Conservation (phyloP, 139 green algal genomes). For the Parachlorella kessleri region DNA sequence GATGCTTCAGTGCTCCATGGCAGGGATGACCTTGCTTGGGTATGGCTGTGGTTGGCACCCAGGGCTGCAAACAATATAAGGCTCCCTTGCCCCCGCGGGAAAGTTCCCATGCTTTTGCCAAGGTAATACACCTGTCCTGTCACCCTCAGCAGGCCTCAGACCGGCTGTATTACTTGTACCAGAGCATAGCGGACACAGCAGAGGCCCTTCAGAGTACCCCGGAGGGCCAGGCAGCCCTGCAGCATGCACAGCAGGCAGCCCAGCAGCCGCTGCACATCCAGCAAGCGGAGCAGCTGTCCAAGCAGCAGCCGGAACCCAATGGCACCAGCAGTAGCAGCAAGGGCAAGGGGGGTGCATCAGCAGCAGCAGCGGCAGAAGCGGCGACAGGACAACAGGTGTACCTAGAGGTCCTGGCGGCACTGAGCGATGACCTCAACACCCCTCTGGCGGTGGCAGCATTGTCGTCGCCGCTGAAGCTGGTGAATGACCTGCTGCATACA, state of each 20-base stretch:
- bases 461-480: conserved; percentile 76
- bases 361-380: background rate
- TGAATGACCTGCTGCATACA: conserved; percentile 83
- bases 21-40: too few species aligned
- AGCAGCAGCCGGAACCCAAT: background rate
- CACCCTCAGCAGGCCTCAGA: conserved; percentile 79
- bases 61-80: too few species aligned
- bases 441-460: conserved; percentile 72
- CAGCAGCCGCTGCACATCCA: too few species aligned
- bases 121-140: too few species aligned
- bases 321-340: background rate
- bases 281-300: too few species aligned
- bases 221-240: conserved; percentile 13
- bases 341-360: too few species aligned
- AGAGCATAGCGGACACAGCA: conserved; percentile 71
- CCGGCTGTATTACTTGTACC: conserved; percentile 90
- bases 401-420: conserved; percentile 39
- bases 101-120: too few species aligned
- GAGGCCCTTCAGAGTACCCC: conserved; percentile 28
- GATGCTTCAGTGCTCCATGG: too few species aligned
- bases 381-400: background rate
- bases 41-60: too few species aligned
- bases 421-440: conserved; percentile 94
- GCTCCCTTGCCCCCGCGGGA: too few species aligned
- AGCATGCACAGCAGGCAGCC: conserved; percentile 17